Evolutionary conservation across 352 stramenopile genomes (phyloP).

Genomic region (Phytopythium litorale): DNA sequence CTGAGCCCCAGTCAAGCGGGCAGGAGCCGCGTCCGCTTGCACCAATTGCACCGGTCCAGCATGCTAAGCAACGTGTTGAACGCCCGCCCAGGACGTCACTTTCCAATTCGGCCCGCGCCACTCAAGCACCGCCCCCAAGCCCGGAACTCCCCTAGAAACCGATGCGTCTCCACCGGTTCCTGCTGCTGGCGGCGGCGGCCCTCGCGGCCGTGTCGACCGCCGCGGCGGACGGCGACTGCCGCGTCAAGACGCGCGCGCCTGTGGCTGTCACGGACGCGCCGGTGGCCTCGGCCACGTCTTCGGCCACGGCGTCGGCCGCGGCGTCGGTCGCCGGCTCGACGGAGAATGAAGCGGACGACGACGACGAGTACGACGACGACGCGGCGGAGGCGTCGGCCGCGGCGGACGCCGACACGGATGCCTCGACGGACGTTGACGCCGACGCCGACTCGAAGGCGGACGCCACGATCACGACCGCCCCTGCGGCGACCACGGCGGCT

Average conservation of each 20-base stretch:
- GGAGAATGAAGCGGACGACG: background rate
- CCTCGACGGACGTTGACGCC: background rate
- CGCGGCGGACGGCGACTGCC: constrained; percentile 1
- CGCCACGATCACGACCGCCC: background rate
- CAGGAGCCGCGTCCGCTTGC: background rate
- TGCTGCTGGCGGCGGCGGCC: constrained; percentile 1
- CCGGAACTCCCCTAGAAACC: background rate
- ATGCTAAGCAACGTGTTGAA: too few species aligned
- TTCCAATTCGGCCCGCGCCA: background rate
- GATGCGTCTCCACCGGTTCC: constrained; percentile 3
- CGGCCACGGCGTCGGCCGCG: background rate
- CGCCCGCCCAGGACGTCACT: background rate
- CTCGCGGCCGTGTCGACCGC: background rate
- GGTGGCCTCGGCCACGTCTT: background rate
- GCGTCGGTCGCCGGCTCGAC: background rate
- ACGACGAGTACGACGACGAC: background rate
- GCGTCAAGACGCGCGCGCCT: constrained; percentile 2
- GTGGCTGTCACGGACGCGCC: constrained; percentile 1
- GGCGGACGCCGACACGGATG: background rate
- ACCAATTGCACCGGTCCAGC: too few species aligned
- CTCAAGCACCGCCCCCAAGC: background rate
- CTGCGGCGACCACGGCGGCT: background rate
- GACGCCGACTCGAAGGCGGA: background rate
- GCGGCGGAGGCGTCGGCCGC: background rate
- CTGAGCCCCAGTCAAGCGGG: background rate